These are phyloP conservation scores for Lippia alba DNA, from an alignment of 305 asterid genomes.

Conservation along the genomic window DNA sequence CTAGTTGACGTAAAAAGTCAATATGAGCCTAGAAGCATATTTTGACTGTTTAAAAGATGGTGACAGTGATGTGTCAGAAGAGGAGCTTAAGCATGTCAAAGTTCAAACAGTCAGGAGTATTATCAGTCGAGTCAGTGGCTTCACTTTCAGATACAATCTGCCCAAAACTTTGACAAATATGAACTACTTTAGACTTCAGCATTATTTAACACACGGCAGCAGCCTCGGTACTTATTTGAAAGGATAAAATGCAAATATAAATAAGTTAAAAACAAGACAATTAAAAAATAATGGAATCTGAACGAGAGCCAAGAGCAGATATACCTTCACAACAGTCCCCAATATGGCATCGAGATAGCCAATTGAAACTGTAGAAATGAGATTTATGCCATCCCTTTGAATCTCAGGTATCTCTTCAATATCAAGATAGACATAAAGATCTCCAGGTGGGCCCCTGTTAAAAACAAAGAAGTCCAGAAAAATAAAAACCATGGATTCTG, in stretches of 20 bases:
- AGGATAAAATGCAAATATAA: slow-evolving; percentile 2
- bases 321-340: slow-evolving; percentile 81
- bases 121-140: slow-evolving; percentile 2
- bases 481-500: slow-evolving; percentile 20
- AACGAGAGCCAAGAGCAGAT: slow-evolving; percentile 27
- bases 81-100: slow-evolving; percentile 9
- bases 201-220: background rate
- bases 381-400: slow-evolving; percentile 97
- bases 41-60: slow-evolving; percentile 10
- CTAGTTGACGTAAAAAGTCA: background rate
- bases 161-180: background rate
- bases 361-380: slow-evolving; percentile 73
- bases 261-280: slow-evolving; percentile 18
- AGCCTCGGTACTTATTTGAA: slow-evolving; percentile 8
- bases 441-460: slow-evolving; percentile 88
- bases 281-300: slow-evolving; percentile 24
- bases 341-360: slow-evolving; percentile 94
- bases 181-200: background rate
- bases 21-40: background rate
- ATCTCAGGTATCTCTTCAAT: slow-evolving; percentile 92
- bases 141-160: slow-evolving; percentile 2
- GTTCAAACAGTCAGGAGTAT: background rate
- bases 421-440: slow-evolving; percentile 96
- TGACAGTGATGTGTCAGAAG: background rate
- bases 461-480: slow-evolving; percentile 30